Base-by-base conservation (phyloP, 177 flowering plant genomes). In the Vitis hybrid region DNA sequence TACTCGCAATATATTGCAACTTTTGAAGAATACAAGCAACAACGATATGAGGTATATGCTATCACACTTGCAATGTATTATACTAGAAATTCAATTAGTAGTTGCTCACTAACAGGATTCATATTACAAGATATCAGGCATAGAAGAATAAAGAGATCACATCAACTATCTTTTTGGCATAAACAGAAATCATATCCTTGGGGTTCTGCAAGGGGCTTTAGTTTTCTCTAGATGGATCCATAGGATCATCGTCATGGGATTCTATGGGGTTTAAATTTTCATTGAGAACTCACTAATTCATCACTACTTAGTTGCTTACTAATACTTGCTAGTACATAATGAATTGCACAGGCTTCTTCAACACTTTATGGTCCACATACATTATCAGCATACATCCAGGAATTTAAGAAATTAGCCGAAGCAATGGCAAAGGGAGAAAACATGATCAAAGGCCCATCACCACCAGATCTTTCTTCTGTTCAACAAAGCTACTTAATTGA, bases 301-400 rank as follows among this genome's bases (percentile, higher is more conserved):
- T 40, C 8, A 40, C 0, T 27, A 27, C 30, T 27, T 27, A 40
- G 8, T 40, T 27, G 30, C 30, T 40, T 40, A 5, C 46, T 40
- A 40, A 40, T 2, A 19, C 13, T 55, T 15, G 19, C 60, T 60
- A 19, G 30, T 6, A 17, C 14, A 52, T 11, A 67, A 51, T 61
- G 56, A 72, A 13, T 32, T 62, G 0, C 64, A 50, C 79, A 87
- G 90, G 90, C 82, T 46, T 85, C 90, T 52, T 88, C 90, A 5
- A 88, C 90, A 3, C 75, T 88, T 17, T 88, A 83, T 30, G 89
- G 90, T 9, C 92, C 92, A 3, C 78, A 88, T 24, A 87, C 89
- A 13, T 68, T 85, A 58, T 73, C 87, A 14, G 87, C 89, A 49
- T 88, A 86, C 66, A 86, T 86, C 60, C 90, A 88, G 81, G 87